phyloP scores from a whole-genome alignment of 192 early-diverging fungal species.

The Pilobolus umbonatus region DNA sequence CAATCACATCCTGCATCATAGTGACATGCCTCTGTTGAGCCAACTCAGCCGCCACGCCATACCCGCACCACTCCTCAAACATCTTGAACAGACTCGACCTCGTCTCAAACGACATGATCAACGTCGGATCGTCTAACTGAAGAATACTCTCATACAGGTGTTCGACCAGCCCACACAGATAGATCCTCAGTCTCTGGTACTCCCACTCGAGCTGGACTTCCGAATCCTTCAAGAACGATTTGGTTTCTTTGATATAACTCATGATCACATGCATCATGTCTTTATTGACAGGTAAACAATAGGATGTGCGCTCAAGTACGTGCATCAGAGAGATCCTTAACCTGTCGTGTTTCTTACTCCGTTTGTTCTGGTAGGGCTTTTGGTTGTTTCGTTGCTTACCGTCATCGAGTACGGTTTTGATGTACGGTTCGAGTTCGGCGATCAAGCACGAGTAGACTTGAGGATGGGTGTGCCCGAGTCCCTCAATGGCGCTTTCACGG shows the following conservation, averaged over 20 bases:
- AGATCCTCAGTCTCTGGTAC: conserved; percentile 78
- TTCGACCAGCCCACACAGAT: conserved; percentile 89
- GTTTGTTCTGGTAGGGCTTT: conserved; percentile 52
- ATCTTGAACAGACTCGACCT: conserved; percentile 73
- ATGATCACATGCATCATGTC: conserved; percentile 60
- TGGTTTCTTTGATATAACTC: conserved; percentile 73
- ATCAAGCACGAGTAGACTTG: conserved; percentile 64
- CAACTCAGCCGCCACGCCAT: conserved; percentile 55
- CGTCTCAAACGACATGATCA: conserved; percentile 72
- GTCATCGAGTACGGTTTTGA: conserved; percentile 59
- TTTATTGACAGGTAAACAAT: conserved; percentile 60
- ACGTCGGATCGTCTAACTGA: conserved; percentile 32
- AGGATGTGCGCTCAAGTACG: conserved; percentile 62
- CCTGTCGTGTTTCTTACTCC: conserved; percentile 59
- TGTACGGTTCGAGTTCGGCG: conserved; percentile 58
- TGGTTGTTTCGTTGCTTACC: conserved; percentile 44
- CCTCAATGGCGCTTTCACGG: conserved; percentile 60
- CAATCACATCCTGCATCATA: conserved; percentile 64
- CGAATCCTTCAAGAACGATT: conserved; percentile 69
- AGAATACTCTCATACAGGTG: conserved; percentile 74
- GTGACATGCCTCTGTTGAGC: conserved; percentile 61
- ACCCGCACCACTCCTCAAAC: conserved; percentile 92
- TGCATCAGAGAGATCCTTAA: conserved; percentile 70
- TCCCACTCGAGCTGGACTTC: conserved; percentile 83
- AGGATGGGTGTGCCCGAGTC: conserved; percentile 61